These are phyloP conservation scores for Carex pumila DNA, from an alignment of 176 grass and related monocot genomes.

Conservation along the genomic window DNA sequence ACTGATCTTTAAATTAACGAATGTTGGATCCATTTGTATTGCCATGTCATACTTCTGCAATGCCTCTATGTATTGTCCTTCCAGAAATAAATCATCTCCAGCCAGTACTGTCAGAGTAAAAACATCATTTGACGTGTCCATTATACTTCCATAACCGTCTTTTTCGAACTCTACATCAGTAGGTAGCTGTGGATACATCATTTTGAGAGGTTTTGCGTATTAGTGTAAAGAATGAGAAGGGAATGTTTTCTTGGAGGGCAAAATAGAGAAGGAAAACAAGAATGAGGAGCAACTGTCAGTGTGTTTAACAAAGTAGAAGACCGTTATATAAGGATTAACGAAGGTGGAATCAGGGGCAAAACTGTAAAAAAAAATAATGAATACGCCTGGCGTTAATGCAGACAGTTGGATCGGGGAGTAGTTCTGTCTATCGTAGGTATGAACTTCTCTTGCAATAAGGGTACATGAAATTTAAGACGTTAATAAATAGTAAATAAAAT, in stretches of 20 bases:
- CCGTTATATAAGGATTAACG: background rate
- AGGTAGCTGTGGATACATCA: too few relatives aligned
- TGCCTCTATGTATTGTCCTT: conserved; percentile 39
- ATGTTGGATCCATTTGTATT: conserved; percentile 37
- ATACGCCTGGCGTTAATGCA: too few relatives aligned
- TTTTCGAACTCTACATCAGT: background rate
- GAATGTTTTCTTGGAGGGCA: too few relatives aligned
- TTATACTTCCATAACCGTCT: conserved; percentile 68
- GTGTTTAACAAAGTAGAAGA: background rate
- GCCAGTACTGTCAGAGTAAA: conserved; percentile 28
- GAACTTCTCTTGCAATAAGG: too few relatives aligned
- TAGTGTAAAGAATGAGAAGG: background rate
- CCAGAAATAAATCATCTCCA: conserved; percentile 64
- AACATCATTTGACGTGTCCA: conserved; percentile 20
- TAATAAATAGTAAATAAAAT: too few relatives aligned
- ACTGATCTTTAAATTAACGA: conserved; percentile 41
- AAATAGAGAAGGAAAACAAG: background rate
- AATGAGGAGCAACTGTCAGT: background rate
- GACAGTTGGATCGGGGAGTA: too few relatives aligned
- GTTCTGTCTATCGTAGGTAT: too few relatives aligned
- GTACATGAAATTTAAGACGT: too few relatives aligned
- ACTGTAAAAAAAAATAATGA: background rate
- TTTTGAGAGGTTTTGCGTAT: background rate
- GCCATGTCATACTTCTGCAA: conserved; percentile 48
- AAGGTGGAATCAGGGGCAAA: background rate